Percentiles rank a stretch among this genome's conserved stretches.
Evolutionary conservation across 768 basidiomycete species (phyloP).

Genomic region (Mycena rebaudengoi): DNA sequence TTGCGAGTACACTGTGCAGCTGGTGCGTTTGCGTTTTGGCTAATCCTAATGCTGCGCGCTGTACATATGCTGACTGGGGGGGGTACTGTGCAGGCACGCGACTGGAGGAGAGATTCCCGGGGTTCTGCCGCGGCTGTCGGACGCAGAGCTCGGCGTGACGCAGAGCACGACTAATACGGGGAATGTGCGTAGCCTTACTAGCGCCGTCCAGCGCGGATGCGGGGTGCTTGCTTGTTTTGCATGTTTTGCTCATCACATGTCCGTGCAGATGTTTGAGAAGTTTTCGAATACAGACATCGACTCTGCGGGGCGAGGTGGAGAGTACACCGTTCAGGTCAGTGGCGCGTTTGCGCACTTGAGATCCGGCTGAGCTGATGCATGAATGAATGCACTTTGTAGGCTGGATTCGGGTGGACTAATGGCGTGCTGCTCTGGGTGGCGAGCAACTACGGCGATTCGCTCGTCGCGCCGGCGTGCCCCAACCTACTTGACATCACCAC

Average conservation of each 20-base stretch:
- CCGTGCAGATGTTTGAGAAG: constrained; percentile 83
- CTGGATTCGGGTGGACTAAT: constrained; percentile 92
- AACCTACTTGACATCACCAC: constrained; percentile 34
- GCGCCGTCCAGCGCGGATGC: neutral
- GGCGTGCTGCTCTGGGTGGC: constrained; percentile 82
- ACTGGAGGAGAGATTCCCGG: constrained; percentile 87
- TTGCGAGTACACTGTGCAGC: constrained; percentile 85
- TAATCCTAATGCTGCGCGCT: neutral
- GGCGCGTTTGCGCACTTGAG: constrained; percentile 17
- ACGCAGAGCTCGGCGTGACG: constrained; percentile 74
- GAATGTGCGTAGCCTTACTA: constrained; percentile 59
- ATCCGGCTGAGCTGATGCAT: neutral
- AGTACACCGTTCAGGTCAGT: constrained; percentile 83
- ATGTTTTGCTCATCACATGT: too few relatives aligned
- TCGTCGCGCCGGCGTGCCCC: constrained; percentile 75
- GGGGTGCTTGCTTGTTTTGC: too few relatives aligned
- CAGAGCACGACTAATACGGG: constrained; percentile 73
- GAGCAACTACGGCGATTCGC: constrained; percentile 65
- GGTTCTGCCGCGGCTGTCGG: constrained; percentile 73
- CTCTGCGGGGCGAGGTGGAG: constrained; percentile 82
- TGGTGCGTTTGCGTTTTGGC: constrained; percentile 68
- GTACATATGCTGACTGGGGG: neutral
- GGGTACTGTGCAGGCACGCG: constrained; percentile 62
- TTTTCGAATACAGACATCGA: constrained; percentile 84
- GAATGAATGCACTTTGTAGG: constrained; percentile 41